Evolutionary conservation across 768 basidiomycete species (phyloP), one percentile per base, ranked within the genome.

Genomic region (Hygrocybe coccinea): DNA sequence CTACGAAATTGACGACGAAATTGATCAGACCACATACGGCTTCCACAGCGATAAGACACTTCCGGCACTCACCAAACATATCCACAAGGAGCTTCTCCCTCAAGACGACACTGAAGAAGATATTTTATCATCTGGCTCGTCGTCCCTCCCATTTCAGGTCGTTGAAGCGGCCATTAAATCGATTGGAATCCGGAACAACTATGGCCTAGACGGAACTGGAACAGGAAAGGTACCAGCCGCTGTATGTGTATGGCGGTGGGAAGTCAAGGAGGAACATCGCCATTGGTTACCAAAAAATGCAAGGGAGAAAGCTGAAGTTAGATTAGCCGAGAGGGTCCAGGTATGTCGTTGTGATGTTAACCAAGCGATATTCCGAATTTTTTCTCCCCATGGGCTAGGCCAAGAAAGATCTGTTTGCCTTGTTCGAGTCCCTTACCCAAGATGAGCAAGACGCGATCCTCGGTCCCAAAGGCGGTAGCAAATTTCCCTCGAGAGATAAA

Each of bases 241-340:
- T n/a, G 70, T 89, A 34, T 85, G 80, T 58, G 73, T 87, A 19
- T 95, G 90, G 91, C 76, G 89, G 50, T 95, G 92, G 93, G 93
- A 95, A 67, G 84, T 89, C 10, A 82, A 81, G 62, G 76, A 81
- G 2, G 61, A 76, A 17, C 74, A 78, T 59, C 71, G 73, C 56
- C 76, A 80, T 54, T 86, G 85, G 80, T 67, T 93, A 33, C 87
- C 89, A 0, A 84, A 81, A 65, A 82, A 79, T 63, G 76, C 78
- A 11, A 73, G 74, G 59, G 84, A 86, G 59, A 89, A 80, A 64
- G 82, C 79, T 0, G 81, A 85, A 50, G 67, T 65, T 8, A 78
- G 92, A 62, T 69, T 76, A 8, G 72, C 75, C 21, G 91, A 94
- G 60, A 78, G 92, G 56, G 59, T 76, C 15, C 82, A 85, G 75